Base-by-base conservation (phyloP, 139 green algal species). In the Desmodesmus armatus region DNA sequence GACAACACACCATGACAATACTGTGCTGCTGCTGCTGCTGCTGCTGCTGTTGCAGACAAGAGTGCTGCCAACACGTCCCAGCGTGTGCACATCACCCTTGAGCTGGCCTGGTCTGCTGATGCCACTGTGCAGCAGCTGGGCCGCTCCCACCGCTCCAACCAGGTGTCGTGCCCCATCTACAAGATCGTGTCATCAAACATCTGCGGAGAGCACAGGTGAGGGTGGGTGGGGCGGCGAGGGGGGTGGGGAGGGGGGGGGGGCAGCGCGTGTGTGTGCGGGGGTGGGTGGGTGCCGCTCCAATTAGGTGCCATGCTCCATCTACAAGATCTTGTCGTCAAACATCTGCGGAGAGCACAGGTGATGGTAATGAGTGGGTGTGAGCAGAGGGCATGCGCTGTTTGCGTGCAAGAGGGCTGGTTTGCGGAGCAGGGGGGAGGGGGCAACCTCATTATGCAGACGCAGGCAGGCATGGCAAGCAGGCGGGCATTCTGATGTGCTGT, bases 41-140 rank as follows among this genome's bases (percentile, higher is more conserved):
- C n/a, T n/a, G n/a, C n/a, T n/a, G n/a, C n/a, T n/a, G n/a, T n/a
- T n/a, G n/a, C n/a, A 40, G 71, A 73, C 58, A 85, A 72, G 51
- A n/a, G 47, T 21, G 44, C 43, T 2, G 40, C 29, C 23, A 94
- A 94, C 77, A 89, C 92, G 78, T 63, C 62, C 40, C 85, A 90
- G 62, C 78, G 91, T 9, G 85, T 94, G 69, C 91, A 94, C 70
- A 84, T 95, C 4, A 95, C 90, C 0, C 75, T 93, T 39, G 92
- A 95, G 89, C 89, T 95, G 83, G 90, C 92, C 25, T 95, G 92
- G 92, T 84, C 44, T 23, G 91, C 94, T 11, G 93, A 97, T 84
- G 93, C 93, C 62, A 91, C 93, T 35, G 93, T 97, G 44, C 94
- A 97, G 88, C 94, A 96, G 89, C 95, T 96, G 77, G 94, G 93